Percentiles rank a stretch among this genome's conserved stretches.
These are phyloP conservation scores for Halophytophthora batemanensis DNA, from an alignment of 352 stramenopile genomes.

Conservation along the genomic window DNA sequence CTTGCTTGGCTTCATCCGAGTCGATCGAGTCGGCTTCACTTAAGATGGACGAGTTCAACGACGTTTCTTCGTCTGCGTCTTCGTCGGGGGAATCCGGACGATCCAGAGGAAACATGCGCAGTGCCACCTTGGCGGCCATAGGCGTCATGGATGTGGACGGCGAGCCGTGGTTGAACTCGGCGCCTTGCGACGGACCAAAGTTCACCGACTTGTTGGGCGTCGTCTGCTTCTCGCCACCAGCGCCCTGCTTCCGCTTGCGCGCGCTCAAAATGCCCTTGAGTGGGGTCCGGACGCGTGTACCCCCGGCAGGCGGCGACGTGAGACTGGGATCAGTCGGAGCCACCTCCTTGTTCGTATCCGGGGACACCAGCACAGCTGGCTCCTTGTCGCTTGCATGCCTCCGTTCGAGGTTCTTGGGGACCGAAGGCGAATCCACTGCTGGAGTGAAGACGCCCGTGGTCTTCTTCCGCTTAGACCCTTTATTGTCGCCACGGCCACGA, in stretches of 20 bases:
- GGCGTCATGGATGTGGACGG: conserved; percentile 87
- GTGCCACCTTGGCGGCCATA: conserved; percentile 59
- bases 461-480: conserved; percentile 13
- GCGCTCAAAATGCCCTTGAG: conserved; percentile 79
- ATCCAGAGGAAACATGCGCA: conserved; percentile 64
- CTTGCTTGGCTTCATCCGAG: conserved; percentile 39
- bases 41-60: conserved; percentile 80
- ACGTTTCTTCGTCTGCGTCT: conserved; percentile 78
- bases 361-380: neutral
- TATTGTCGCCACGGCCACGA: neutral
- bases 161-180: conserved; percentile 77
- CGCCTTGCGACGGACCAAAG: conserved; percentile 74
- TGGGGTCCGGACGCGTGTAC: conserved; percentile 32
- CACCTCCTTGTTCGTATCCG: conserved; percentile 2
- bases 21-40: conserved; percentile 65
- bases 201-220: conserved; percentile 84
- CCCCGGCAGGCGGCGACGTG: conserved; percentile 25
- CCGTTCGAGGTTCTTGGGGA: no score
- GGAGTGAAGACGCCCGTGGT: neutral
- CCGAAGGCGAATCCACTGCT: no score
- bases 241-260: conserved; percentile 39
- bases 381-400: no score
- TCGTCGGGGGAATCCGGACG: conserved; percentile 30
- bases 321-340: conserved; percentile 9
- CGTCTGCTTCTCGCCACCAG: conserved; percentile 19